phyloP scores from a whole-genome alignment of 73 alveolate genomes.

The Paraurostyla sp. region DNA sequence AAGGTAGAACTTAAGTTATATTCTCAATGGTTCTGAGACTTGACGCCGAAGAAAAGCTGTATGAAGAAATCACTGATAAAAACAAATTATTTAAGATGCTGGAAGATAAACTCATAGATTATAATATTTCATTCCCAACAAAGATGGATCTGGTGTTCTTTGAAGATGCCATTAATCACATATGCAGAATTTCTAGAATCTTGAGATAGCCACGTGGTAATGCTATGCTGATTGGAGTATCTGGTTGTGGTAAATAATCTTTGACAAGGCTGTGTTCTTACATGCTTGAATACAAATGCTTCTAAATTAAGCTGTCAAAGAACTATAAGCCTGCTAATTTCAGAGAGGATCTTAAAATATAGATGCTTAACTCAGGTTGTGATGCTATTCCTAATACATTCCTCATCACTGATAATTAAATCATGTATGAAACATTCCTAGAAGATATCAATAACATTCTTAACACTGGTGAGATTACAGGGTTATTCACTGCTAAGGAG shows the following conservation, averaged over 20 bases:
- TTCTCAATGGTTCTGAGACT: constrained; percentile 97
- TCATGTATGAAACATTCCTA: constrained; percentile 84
- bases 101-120: constrained; percentile 94
- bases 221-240: constrained; percentile 79
- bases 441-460: constrained; percentile 91
- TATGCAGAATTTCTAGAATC: constrained; percentile 69
- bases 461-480: constrained; percentile 98
- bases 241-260: constrained; percentile 91
- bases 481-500: constrained; percentile 93
- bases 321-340: constrained; percentile 82
- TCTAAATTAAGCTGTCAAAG: constrained; percentile 82
- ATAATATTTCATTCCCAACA: constrained; percentile 92
- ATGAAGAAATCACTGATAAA: constrained; percentile 96
- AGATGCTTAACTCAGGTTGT: constrained; percentile 83
- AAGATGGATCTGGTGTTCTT: constrained; percentile 99
- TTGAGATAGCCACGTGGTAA: constrained; percentile 75
- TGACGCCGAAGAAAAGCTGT: constrained; percentile 94
- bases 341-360: constrained; percentile 86
- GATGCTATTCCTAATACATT: constrained; percentile 76
- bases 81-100: constrained; percentile 88
- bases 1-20: constrained; percentile 82
- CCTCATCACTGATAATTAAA: constrained; percentile 87
- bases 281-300: constrained; percentile 79
- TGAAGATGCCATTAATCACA: constrained; percentile 92
- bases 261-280: constrained; percentile 84